A percentile compares a stretch with the other conserved stretches of the same genome.
Evolutionary conservation across 1,284 basidiomycete species (phyloP).

Genomic region (Ustilago esculenta): DNA sequence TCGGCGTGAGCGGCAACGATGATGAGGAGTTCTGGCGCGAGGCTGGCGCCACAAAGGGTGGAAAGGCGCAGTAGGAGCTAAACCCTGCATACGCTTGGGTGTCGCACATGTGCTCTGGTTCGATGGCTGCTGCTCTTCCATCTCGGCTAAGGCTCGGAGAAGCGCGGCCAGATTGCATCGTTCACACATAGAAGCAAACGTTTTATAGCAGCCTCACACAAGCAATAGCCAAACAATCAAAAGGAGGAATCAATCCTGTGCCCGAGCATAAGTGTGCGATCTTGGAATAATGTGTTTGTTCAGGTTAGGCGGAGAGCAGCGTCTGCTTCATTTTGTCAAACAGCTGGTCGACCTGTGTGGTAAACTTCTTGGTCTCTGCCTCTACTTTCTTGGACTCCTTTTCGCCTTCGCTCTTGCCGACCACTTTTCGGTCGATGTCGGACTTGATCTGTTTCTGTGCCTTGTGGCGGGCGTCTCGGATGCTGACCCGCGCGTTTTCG

Average conservation of each 20-base stretch:
- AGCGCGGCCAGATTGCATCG: too few species aligned
- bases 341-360: constrained; percentile 50
- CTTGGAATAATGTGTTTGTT: too few species aligned
- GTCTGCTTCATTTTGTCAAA: constrained; percentile 55
- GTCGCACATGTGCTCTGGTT: too few species aligned
- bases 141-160: too few species aligned
- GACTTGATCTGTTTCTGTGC: constrained; percentile 64
- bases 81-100: too few species aligned
- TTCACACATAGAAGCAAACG: too few species aligned
- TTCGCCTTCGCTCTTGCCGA: constrained; percentile 55
- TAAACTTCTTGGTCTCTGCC: constrained; percentile 54
- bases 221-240: background rate
- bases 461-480: constrained; percentile 56
- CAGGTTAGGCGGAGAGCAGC: constrained; percentile 26
- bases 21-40: constrained; percentile 53
- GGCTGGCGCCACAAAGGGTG: constrained; percentile 42
- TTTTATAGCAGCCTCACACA: background rate
- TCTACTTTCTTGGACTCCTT: constrained; percentile 57
- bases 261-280: too few species aligned
- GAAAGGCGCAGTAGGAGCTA: constrained; percentile 34
- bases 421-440: constrained; percentile 59
- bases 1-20: constrained; percentile 45
- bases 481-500: constrained; percentile 62
- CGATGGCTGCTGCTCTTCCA: too few species aligned
- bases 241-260: background rate